These are phyloP conservation scores for Hypomontagnella monticulosa DNA, from an alignment of 495 filamentous ascomycete species.

Conservation along the genomic window DNA sequence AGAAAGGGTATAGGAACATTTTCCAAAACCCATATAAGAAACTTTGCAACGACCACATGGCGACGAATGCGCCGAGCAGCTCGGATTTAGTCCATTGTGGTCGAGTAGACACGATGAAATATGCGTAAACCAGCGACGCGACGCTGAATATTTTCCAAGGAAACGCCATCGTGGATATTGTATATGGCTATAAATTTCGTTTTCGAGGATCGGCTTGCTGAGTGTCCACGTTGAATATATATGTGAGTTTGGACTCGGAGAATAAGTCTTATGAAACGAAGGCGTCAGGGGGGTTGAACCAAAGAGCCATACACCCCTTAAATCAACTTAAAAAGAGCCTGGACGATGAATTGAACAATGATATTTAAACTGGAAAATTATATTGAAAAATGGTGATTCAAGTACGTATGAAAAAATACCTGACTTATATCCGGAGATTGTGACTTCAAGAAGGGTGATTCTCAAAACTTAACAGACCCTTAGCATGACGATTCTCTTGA, in stretches of 20 bases:
- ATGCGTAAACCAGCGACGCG: conserved; percentile 44
- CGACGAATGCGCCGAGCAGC: conserved; percentile 39
- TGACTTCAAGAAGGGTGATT: background rate
- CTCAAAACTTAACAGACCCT: background rate
- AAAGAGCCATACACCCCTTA: conserved; percentile 11
- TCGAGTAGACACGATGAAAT: conserved; percentile 45
- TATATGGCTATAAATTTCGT: background rate
- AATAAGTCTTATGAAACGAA: conserved; percentile 7
- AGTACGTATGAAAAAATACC: background rate
- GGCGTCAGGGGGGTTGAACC: conserved; percentile 13
- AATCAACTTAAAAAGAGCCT: conserved; percentile 6
- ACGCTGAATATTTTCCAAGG: conserved; percentile 39
- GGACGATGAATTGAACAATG: background rate
- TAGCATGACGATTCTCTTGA: background rate
- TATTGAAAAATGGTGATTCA: background rate
- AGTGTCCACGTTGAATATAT: background rate
- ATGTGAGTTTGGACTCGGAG: background rate
- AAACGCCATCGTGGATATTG: conserved; percentile 32
- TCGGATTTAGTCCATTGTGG: conserved; percentile 39
- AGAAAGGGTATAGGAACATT: conserved; percentile 72
- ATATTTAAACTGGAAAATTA: background rate
- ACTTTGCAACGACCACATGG: conserved; percentile 41
- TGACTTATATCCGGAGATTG: background rate
- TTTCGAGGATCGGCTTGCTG: conserved; percentile 1
- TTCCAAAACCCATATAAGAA: conserved; percentile 55